Conservation (phyloP, 179 eudicot genomes). For the Spergularia azorica region DNA sequence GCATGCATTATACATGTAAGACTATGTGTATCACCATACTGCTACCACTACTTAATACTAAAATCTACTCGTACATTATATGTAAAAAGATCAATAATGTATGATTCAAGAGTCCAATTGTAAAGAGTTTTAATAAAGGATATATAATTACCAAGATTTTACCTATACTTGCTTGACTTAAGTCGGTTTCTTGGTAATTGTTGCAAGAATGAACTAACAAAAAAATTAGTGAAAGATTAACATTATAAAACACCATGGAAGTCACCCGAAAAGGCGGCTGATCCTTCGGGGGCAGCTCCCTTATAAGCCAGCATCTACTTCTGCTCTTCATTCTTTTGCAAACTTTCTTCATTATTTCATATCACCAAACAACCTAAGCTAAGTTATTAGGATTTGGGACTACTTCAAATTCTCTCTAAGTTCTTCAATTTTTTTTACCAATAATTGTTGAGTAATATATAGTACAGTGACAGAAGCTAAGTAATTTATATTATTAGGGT, state of each 20-base stretch:
- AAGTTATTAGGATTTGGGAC: background rate
- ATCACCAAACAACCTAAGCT: background rate
- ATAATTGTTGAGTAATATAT: too few species aligned
- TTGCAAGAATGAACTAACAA: slow-evolving; percentile 20
- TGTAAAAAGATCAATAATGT: too few species aligned
- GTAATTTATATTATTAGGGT: background rate
- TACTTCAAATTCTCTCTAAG: too few species aligned
- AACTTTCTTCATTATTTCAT: slow-evolving; percentile 17
- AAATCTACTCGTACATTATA: too few species aligned
- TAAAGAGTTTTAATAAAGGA: too few species aligned
- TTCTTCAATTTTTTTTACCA: too few species aligned
- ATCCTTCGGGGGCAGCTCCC: slow-evolving; percentile 74
- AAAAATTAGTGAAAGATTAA: background rate
- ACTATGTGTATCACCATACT: too few species aligned
- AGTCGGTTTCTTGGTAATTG: slow-evolving; percentile 66
- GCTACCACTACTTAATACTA: too few species aligned
- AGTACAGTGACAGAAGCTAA: too few species aligned
- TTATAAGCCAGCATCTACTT: slow-evolving; percentile 47
- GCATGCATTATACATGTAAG: too few species aligned
- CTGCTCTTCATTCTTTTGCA: slow-evolving; percentile 24
- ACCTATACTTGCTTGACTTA: slow-evolving; percentile 32
- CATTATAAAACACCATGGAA: slow-evolving; percentile 36
- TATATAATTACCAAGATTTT: background rate
- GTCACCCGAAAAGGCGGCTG: slow-evolving; percentile 92
- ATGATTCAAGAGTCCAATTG: too few species aligned